Conservation (phyloP, 2,329 filamentous ascomycete species). For the Colletotrichum godetiae region DNA sequence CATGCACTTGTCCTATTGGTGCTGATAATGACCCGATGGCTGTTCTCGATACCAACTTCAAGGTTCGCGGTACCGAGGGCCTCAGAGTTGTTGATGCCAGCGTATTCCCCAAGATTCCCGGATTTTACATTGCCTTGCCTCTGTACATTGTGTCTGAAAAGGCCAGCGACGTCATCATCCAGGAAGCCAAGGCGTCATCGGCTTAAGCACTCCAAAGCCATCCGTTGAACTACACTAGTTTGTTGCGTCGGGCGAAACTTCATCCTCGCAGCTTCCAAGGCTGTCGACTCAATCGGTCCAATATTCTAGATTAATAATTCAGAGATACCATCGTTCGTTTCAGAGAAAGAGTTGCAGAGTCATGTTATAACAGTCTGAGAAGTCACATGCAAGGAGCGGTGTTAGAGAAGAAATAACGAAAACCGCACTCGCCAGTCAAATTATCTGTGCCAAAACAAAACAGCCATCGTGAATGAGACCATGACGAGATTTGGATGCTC, state of each 20-base stretch:
- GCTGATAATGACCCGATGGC: conserved; percentile 64
- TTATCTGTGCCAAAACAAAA: too few relatives aligned
- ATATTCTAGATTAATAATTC: not conserved
- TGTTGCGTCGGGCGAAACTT: not conserved
- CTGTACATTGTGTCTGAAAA: conserved; percentile 70
- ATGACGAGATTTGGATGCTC: too few relatives aligned
- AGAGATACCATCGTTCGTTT: too few relatives aligned
- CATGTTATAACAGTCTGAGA: too few relatives aligned
- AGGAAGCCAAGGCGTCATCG: not conserved
- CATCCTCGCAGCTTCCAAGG: too few relatives aligned
- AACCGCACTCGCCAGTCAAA: too few relatives aligned
- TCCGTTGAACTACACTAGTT: not conserved
- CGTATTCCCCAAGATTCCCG: conserved; percentile 51
- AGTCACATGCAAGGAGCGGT: too few relatives aligned
- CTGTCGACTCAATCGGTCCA: too few relatives aligned
- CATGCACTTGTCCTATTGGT: conserved; percentile 67
- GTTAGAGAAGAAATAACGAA: too few relatives aligned
- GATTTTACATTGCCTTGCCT: conserved; percentile 56
- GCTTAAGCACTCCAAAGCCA: not conserved
- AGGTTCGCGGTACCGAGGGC: conserved; percentile 64
- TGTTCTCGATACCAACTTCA: conserved; percentile 68
- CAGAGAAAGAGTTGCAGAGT: too few relatives aligned
- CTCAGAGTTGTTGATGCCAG: conserved; percentile 72
- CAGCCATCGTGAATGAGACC: too few relatives aligned
- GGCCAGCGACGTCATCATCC: conserved; percentile 53